Percentiles rank a stretch among this genome's conserved stretches.
Evolutionary conservation across 1,139 yeast genomes (phyloP).

Genomic region (Pichia sp.): DNA sequence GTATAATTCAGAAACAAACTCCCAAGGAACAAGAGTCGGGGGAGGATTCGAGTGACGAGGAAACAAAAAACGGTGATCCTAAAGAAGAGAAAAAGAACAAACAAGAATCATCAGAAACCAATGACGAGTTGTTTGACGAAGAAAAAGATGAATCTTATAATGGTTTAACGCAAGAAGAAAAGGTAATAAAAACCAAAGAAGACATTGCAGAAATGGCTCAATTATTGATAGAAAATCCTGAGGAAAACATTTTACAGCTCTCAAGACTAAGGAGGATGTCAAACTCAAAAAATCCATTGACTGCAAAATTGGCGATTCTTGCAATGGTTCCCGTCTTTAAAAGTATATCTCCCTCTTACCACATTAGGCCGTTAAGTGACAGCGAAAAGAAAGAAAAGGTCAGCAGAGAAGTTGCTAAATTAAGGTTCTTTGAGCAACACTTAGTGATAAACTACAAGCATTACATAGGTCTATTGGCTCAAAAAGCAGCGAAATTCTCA

Average conservation of each 20-base stretch:
- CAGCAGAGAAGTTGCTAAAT: conserved; percentile 70
- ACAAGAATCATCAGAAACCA: conserved; percentile 25
- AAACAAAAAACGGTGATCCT: conserved; percentile 26
- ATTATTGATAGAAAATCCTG: conserved; percentile 81
- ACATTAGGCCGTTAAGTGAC: conserved; percentile 78
- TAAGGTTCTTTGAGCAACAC: conserved; percentile 76
- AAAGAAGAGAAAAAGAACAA: conserved; percentile 17
- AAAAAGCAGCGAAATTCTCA: conserved; percentile 40
- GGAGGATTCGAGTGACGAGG: conserved; percentile 15
- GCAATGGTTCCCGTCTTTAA: conserved; percentile 84
- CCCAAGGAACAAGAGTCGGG: no score
- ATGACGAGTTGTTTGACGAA: conserved; percentile 29
- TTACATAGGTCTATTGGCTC: conserved; percentile 57
- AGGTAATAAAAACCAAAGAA: conserved; percentile 63
- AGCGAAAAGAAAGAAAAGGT: conserved; percentile 78
- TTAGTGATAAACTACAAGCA: conserved; percentile 64
- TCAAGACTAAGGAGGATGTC: conserved; percentile 72
- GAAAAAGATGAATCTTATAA: conserved; percentile 44
- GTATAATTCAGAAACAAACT: conserved; percentile 37
- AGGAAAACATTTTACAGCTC: conserved; percentile 67
- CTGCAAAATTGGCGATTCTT: conserved; percentile 69
- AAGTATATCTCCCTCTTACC: conserved; percentile 81
- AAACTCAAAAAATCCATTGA: conserved; percentile 60
- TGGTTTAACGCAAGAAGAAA: conserved; percentile 53
- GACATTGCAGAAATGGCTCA: conserved; percentile 81